phyloP scores from a whole-genome alignment of 2,329 filamentous ascomycete genomes.

The Paracorniculantispora psalliotae region DNA sequence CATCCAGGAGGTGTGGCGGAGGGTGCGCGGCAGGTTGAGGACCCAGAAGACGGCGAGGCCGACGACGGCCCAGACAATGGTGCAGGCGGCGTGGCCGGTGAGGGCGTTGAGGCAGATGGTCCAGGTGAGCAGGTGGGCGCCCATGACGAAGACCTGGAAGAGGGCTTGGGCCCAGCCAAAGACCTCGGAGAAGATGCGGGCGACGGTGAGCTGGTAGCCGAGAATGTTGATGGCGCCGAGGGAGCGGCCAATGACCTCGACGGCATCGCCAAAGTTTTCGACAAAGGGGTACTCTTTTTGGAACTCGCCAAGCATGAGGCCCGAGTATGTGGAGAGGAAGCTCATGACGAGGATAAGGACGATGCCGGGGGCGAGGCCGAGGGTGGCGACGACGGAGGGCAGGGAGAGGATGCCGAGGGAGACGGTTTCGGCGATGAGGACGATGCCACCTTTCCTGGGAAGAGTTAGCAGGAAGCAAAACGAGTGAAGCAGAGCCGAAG shows the following conservation, averaged over 20 bases:
- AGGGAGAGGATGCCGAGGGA: conserved; percentile 61
- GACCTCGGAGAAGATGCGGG: conserved; percentile 53
- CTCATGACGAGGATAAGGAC: conserved; percentile 63
- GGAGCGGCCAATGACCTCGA: conserved; percentile 46
- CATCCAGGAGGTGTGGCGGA: conserved; percentile 57
- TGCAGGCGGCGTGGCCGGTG: conserved; percentile 55
- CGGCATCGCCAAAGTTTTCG: conserved; percentile 61
- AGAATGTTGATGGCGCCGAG: conserved; percentile 47
- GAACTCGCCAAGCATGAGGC: conserved; percentile 58
- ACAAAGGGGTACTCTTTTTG: conserved; percentile 65
- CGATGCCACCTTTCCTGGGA: conserved; percentile 39
- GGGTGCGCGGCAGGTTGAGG: conserved; percentile 56
- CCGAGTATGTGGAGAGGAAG: conserved; percentile 61
- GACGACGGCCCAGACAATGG: conserved; percentile 58
- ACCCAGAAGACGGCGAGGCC: conserved; percentile 55
- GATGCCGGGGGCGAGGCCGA: conserved; percentile 69
- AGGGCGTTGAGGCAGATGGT: conserved; percentile 62
- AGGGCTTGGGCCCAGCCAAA: conserved; percentile 55
- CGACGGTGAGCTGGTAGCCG: conserved; percentile 39
- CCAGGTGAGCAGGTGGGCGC: conserved; percentile 64
- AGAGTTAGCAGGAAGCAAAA: neutral
- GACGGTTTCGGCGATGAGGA: conserved; percentile 41
- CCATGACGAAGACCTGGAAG: conserved; percentile 64
- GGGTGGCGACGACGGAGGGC: conserved; percentile 66
- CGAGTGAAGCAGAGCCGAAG: neutral